Conservation (phyloP, 2,329 filamentous ascomycete genomes). For the Fusarium euwallaceae region DNA sequence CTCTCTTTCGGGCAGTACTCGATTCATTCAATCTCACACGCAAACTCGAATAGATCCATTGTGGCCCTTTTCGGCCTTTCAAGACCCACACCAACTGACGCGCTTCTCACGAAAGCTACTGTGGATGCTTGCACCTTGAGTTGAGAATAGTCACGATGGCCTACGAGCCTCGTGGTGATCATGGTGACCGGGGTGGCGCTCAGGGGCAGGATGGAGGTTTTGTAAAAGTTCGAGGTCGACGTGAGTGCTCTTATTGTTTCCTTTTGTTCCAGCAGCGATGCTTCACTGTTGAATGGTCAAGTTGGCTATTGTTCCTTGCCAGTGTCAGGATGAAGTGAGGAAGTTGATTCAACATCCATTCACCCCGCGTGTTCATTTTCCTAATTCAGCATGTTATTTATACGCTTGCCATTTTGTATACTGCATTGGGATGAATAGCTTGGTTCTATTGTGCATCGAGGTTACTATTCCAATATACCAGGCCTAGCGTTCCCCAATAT, state of each 20-base stretch:
- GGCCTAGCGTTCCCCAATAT: neutral
- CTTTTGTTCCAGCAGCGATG: slow-evolving; percentile 8
- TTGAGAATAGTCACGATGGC: slow-evolving; percentile 58
- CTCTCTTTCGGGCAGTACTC: neutral
- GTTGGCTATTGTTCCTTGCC: slow-evolving; percentile 8
- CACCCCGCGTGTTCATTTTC: neutral
- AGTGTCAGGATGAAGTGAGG: slow-evolving; percentile 28
- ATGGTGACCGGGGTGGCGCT: slow-evolving; percentile 56
- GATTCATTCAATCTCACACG: neutral
- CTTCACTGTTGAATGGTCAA: neutral
- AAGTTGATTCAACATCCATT: neutral
- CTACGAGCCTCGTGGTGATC: slow-evolving; percentile 66
- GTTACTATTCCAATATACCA: neutral
- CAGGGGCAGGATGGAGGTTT: slow-evolving; percentile 60
- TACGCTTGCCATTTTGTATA: neutral
- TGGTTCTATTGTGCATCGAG: neutral
- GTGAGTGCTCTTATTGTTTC: slow-evolving; percentile 55
- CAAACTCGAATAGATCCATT: neutral
- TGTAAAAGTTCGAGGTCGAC: slow-evolving; percentile 64
- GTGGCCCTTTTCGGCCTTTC: slow-evolving; percentile 12
- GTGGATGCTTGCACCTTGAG: slow-evolving; percentile 43
- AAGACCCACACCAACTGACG: slow-evolving; percentile 37
- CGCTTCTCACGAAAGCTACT: slow-evolving; percentile 30
- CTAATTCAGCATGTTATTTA: neutral
- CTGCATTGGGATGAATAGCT: neutral